Evolutionary conservation across 768 basidiomycete species (phyloP), one percentile per base, ranked within the genome.

Genomic region (Lactarius vividus): DNA sequence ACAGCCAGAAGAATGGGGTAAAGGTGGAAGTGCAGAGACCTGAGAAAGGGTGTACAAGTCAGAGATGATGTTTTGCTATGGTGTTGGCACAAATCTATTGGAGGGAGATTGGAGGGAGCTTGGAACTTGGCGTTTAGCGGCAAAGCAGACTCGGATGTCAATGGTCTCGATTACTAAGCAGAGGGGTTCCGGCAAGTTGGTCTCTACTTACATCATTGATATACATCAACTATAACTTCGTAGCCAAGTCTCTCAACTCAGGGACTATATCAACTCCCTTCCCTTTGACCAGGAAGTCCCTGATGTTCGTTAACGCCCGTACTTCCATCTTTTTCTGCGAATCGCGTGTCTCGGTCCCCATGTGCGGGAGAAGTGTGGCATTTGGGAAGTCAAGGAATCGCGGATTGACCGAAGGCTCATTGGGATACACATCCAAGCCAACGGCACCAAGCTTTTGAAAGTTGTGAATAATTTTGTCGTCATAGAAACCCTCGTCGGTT

Each of bases 281-380:
- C 1, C 91, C 91, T 15, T 77, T 78, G 18, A 78, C 80, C 64
- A 94, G 75, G 75, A 83, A 94, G 71, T 92, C 89, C 66, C 78
- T 82, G 62, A 95, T 74, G 72, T 95, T 94, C 31, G 82, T 84
- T 69, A 95, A 79, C 9, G 92, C 90, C n/a, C 90, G 85, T 40
- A 92, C 80, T 77, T 94, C 93, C 92, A 94, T 94, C 74, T 82
- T 83, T 64, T 81, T 82, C 74, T 92, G 89, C 7, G 89, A 83
- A 71, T 95, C 94, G 68, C 86, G 84, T 61, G 85, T 94, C 75
- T 92, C 88, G 0, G 93, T 94, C 8, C 95, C 96, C 87, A 96
- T 88, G 75, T 96, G 96, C 0, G 95, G 96, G 23, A 98, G 82
- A 10, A 98, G 80, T 35, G 89, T 89, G 68, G 93, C 88, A 68